Percentiles rank a stretch among this genome's conserved stretches.
phyloP scores from a whole-genome alignment of 1,284 basidiomycete genomes.

The Cryptococcus sp. region DNA sequence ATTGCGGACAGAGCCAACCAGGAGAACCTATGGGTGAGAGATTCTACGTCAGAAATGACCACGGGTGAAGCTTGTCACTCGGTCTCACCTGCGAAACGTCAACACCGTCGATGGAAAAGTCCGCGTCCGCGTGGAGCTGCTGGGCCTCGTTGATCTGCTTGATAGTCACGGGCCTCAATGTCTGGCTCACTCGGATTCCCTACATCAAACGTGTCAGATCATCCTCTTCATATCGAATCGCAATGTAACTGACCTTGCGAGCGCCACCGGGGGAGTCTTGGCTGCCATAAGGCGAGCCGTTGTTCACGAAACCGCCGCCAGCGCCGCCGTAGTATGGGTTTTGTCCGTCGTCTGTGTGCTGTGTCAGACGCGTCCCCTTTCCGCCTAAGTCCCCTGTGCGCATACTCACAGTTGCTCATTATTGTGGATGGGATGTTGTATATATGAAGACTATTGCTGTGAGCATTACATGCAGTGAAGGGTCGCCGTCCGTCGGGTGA shows the following conservation, averaged over 20 bases:
- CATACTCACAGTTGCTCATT: constrained; percentile 33
- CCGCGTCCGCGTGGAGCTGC: constrained; percentile 82
- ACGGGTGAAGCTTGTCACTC: not conserved
- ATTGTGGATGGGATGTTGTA: not conserved
- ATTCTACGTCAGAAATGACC: not conserved
- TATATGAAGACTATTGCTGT: not conserved
- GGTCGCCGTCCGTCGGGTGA: not conserved
- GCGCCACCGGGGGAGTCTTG: constrained; percentile 34
- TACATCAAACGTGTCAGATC: not conserved
- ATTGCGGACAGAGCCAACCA: constrained; percentile 78
- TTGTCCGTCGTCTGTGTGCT: constrained; percentile 27
- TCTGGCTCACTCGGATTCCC: constrained; percentile 54
- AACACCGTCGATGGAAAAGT: constrained; percentile 75
- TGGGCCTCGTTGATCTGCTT: constrained; percentile 71
- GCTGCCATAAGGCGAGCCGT: constrained; percentile 41
- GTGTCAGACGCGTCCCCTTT: not conserved
- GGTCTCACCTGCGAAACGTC: constrained; percentile 73
- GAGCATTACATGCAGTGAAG: not conserved
- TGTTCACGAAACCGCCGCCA: constrained; percentile 30
- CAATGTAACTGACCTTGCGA: constrained; percentile 24
- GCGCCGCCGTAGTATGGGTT: constrained; percentile 45
- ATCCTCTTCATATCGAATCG: not conserved
- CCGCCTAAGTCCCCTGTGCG: not conserved
- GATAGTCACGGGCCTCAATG: constrained; percentile 80
- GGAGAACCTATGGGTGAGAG: constrained; percentile 50